Evolutionary conservation across 2,329 filamentous ascomycete species (phyloP), one percentile per base, ranked within the genome.

Genomic region (Boeremia exigua): DNA sequence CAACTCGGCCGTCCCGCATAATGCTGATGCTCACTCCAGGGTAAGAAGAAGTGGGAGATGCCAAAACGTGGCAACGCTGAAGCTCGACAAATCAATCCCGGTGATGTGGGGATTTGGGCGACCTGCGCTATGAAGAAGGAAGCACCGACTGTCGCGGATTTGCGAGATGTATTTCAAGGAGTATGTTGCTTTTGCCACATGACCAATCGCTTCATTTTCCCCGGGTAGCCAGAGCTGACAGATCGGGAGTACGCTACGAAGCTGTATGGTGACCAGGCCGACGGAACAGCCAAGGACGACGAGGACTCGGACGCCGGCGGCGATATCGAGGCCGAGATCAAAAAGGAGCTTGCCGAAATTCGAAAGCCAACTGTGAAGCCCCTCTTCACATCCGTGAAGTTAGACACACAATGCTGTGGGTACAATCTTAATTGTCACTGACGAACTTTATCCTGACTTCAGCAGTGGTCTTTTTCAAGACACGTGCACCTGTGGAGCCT

Each of bases 21-120:
- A 33, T 58, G 33, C 66, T 72, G 53, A 71, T 50, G 34, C 10
- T 49, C 32, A 6, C 2, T 10, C 19, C 46, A 79, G 77, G 73
- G 71, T 14, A 80, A 77, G 67, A 80, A 76, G 67, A 73, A 77
- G 63, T 80, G 79, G 79, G 73, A 70, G 17, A 71, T 73, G 56
- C 76, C 77, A 34, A 71, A 71, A 49, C 73, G 66, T 59, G 66
- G 72, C 11, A 68, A 62, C 27, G 63, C 66, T 30, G 68, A 75
- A 44, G 59, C 50, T 43, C 71, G 69, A 11, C 63, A 63, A 30
- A 81, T 92, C 43, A 84, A 90, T 63, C 79, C 88, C 5, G 89
- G 89, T 5, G 88, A 92, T 67, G 79, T 82, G 48, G 90, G 90
- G 5, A 86, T 94, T 55, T 94, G 89, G 89, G 87, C 88, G 27